phyloP scores from a whole-genome alignment of 768 basidiomycete species.

The Chalciporus pseudorubinellus region DNA sequence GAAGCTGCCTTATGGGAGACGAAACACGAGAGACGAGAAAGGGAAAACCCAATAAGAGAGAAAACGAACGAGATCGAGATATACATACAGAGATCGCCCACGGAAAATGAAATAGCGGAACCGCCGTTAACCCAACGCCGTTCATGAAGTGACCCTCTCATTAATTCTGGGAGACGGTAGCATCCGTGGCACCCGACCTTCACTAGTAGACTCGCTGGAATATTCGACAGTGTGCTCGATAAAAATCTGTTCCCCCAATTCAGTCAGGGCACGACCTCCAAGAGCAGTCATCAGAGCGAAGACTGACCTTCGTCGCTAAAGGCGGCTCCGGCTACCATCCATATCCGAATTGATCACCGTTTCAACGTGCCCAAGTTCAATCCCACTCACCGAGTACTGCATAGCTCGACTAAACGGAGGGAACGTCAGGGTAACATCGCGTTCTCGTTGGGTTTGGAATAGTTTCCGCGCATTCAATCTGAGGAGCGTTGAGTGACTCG shows the following conservation, averaged over 20 bases:
- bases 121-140: too few species aligned
- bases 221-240: neutral
- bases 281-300: neutral
- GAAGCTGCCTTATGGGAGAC: too few species aligned
- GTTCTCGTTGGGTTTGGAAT: conserved; percentile 28
- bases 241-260: neutral
- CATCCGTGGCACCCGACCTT: neutral
- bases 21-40: too few species aligned
- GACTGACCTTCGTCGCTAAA: conserved; percentile 19
- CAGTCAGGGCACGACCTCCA: neutral
- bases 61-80: too few species aligned
- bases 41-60: too few species aligned
- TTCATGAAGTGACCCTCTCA: too few species aligned
- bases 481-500: neutral
- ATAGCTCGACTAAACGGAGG: conserved; percentile 23
- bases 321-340: conserved; percentile 5
- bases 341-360: neutral
- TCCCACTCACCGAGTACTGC: conserved; percentile 11
- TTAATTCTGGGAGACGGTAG: neutral
- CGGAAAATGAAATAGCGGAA: too few species aligned
- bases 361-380: neutral
- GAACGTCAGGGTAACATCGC: conserved; percentile 25
- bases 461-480: conserved; percentile 40
- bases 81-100: too few species aligned
- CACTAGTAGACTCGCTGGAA: neutral